Evolutionary conservation across 2,329 filamentous ascomycete species (phyloP).

Genomic region (Clonostachys solani): DNA sequence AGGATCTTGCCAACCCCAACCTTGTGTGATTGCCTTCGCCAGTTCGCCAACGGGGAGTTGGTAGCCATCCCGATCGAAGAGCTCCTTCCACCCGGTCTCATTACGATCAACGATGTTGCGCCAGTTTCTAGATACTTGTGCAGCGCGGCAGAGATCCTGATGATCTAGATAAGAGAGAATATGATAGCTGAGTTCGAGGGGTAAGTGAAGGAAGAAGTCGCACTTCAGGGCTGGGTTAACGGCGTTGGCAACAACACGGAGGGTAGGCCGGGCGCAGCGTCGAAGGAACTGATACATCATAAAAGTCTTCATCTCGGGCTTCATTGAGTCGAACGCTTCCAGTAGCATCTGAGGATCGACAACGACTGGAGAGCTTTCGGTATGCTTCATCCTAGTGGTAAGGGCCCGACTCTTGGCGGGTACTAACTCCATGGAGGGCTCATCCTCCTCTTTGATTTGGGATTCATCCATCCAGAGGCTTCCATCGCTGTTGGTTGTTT

Average conservation of each 20-base stretch:
- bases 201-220: slow-evolving; percentile 82
- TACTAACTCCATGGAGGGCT: slow-evolving; percentile 11
- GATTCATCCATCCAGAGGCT: slow-evolving; percentile 32
- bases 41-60: slow-evolving; percentile 76
- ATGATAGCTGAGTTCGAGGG: slow-evolving; percentile 81
- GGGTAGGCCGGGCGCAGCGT: slow-evolving; percentile 79
- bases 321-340: slow-evolving; percentile 86
- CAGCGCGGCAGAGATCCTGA: slow-evolving; percentile 80
- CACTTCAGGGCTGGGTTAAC: slow-evolving; percentile 94
- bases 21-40: slow-evolving; percentile 79
- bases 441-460: slow-evolving; percentile 27
- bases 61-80: slow-evolving; percentile 83
- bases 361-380: slow-evolving; percentile 27
- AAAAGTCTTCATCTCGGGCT: slow-evolving; percentile 86
- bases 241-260: slow-evolving; percentile 84
- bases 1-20: slow-evolving; percentile 97
- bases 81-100: slow-evolving; percentile 92
- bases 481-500: slow-evolving; percentile 20
- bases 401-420: too few species aligned
- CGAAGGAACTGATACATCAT: slow-evolving; percentile 95
- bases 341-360: slow-evolving; percentile 84
- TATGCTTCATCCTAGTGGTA: too few species aligned
- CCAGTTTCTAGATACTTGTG: slow-evolving; percentile 94
- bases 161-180: slow-evolving; percentile 84
- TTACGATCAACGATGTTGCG: slow-evolving; percentile 85